Evolutionary conservation across 2,329 filamentous ascomycete genomes (phyloP).

Genomic region (Penicillium sp.): DNA sequence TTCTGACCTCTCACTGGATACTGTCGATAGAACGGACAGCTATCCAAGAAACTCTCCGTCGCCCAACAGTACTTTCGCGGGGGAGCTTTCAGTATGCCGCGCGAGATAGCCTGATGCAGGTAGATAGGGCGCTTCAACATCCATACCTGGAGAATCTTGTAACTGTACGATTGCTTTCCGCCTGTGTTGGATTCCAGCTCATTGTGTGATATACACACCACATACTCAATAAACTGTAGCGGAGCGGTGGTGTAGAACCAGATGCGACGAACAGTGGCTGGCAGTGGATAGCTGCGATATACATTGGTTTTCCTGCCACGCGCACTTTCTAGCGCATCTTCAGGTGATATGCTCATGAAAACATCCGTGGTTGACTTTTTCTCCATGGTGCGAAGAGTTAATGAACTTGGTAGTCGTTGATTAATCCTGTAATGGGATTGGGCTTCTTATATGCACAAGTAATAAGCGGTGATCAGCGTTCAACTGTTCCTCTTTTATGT

Average conservation of each 20-base stretch:
- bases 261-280: background rate
- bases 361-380: background rate
- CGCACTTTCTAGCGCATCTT: background rate
- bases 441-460: background rate
- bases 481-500: background rate
- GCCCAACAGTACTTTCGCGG: conserved; percentile 1
- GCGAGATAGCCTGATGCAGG: background rate
- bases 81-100: background rate
- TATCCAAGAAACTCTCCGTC: background rate
- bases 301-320: background rate
- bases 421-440: too few species aligned
- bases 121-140: background rate
- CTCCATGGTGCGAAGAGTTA: background rate
- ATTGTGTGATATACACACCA: conserved; percentile 1
- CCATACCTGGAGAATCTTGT: conserved; percentile 1
- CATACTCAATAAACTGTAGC: background rate
- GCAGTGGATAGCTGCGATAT: background rate
- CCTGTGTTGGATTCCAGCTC: background rate
- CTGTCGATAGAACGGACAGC: background rate
- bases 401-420: too few species aligned
- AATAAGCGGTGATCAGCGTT: background rate
- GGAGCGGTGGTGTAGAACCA: conserved; percentile 1
- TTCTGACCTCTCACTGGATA: background rate
- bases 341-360: background rate
- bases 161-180: background rate